A percentile compares a stretch with the other conserved stretches of the same genome.
phyloP scores from a whole-genome alignment of 2,329 filamentous ascomycete species.

The Rosellinia necatrix region DNA sequence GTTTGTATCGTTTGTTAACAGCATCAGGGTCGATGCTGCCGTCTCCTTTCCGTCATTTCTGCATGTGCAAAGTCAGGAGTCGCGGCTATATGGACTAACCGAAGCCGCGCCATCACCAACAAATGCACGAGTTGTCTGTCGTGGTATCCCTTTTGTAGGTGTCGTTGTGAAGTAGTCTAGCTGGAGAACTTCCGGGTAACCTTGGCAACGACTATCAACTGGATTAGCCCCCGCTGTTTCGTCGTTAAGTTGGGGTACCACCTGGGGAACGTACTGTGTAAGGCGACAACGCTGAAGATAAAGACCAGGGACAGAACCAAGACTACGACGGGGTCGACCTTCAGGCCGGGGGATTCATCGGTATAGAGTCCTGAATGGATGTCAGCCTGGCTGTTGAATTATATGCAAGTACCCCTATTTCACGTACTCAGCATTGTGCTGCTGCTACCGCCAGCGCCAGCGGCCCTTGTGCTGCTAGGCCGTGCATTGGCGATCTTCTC shows the following conservation, averaged over 20 bases:
- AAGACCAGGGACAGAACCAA: slow-evolving; percentile 95
- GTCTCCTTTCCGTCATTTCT: neutral
- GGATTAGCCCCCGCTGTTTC: slow-evolving; percentile 2
- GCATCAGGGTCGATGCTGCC: slow-evolving; percentile 14
- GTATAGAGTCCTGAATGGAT: slow-evolving; percentile 79
- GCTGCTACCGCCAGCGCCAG: slow-evolving; percentile 92
- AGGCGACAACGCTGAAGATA: slow-evolving; percentile 96
- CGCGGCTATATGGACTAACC: slow-evolving; percentile 27
- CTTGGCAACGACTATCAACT: slow-evolving; percentile 83
- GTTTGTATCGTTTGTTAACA: slow-evolving; percentile 10
- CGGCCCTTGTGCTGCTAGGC: slow-evolving; percentile 88
- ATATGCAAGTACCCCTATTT: slow-evolving; percentile 16
- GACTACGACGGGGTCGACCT: slow-evolving; percentile 97
- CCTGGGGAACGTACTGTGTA: slow-evolving; percentile 78
- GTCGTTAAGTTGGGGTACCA: neutral
- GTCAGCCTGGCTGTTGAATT: slow-evolving; percentile 34
- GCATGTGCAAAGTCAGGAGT: slow-evolving; percentile 28
- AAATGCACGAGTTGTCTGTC: slow-evolving; percentile 15
- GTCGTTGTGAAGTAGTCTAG: slow-evolving; percentile 44
- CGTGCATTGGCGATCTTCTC: slow-evolving; percentile 94
- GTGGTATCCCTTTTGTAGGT: slow-evolving; percentile 1
- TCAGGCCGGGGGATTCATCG: slow-evolving; percentile 94
- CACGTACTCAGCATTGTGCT: slow-evolving; percentile 96
- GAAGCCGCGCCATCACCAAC: slow-evolving; percentile 33
- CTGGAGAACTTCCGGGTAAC: slow-evolving; percentile 84